phyloP scores from a whole-genome alignment of 1,284 basidiomycete species.

The Ustanciosporium gigantosporum region DNA sequence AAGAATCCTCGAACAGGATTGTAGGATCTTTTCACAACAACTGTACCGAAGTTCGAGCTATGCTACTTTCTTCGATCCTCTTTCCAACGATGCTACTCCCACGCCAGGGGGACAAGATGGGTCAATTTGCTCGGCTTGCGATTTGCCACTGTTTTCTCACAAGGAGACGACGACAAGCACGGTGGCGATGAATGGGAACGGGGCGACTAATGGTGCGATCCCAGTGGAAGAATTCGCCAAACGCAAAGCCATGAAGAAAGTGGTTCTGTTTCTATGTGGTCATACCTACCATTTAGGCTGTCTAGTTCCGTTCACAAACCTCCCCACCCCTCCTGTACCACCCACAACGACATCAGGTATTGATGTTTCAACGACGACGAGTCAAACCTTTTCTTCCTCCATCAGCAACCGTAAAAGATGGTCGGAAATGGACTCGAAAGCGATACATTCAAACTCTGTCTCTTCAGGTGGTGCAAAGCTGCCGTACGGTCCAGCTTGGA shows the following conservation, averaged over 20 bases:
- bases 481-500: conserved; percentile 23
- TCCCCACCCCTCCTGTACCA: not conserved
- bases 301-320: conserved; percentile 1
- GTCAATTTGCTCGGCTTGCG: conserved; percentile 42
- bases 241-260: conserved; percentile 7
- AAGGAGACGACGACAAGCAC: not conserved
- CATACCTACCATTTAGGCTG: conserved; percentile 41
- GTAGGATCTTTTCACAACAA: conserved; percentile 30
- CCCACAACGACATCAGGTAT: not conserved
- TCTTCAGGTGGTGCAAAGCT: conserved; percentile 6
- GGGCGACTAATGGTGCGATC: not conserved
- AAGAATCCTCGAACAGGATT: conserved; percentile 49
- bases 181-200: not conserved
- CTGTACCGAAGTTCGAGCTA: conserved; percentile 32
- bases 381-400: not conserved
- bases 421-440: not conserved
- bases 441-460: not conserved
- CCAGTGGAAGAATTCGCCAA: not conserved
- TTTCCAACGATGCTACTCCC: too few species aligned
- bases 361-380: not conserved
- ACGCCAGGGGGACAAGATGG: too few species aligned
- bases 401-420: not conserved
- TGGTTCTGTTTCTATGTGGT: conserved; percentile 40
- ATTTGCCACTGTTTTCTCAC: conserved; percentile 15
- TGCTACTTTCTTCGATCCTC: conserved; percentile 40